Evolutionary conservation across 345 rosid species (phyloP).

Genomic region (Hibiscus mutabilis): DNA sequence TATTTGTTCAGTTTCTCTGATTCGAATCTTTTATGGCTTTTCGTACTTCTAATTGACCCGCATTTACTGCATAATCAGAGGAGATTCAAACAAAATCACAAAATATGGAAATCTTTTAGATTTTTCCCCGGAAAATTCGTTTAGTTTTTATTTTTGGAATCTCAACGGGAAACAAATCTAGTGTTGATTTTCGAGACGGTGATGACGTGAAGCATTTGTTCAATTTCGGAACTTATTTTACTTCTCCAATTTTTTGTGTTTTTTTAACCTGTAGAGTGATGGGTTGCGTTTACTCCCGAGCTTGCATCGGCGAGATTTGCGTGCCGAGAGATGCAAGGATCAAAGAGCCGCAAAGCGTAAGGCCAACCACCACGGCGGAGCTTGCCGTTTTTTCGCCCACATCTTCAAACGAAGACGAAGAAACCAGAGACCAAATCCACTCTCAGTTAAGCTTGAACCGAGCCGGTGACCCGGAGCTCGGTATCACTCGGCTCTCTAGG

Average conservation of each 20-base stretch:
- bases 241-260: neutral
- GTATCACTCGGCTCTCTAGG: constrained; percentile 76
- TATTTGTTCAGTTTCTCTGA: neutral
- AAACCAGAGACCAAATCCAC: constrained; percentile 43
- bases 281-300: constrained; percentile 96
- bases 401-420: constrained; percentile 38
- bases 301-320: constrained; percentile 91
- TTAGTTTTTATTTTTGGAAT: neutral
- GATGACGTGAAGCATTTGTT: constrained; percentile 17
- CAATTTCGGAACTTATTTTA: constrained; percentile 1
- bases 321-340: constrained; percentile 51
- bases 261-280: constrained; percentile 27
- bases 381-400: constrained; percentile 52
- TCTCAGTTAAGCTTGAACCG: constrained; percentile 27
- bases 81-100: neutral
- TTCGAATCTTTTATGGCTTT: neutral
- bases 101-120: neutral
- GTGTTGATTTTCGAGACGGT: neutral
- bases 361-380: constrained; percentile 21
- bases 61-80: constrained; percentile 11
- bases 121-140: neutral
- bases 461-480: constrained; percentile 51
- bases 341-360: constrained; percentile 27
- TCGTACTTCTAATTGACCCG: neutral
- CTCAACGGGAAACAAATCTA: constrained; percentile 10